Evolutionary conservation across 2,329 filamentous ascomycete species (phyloP).

Genomic region (Cylindrodendrum hubeiense): DNA sequence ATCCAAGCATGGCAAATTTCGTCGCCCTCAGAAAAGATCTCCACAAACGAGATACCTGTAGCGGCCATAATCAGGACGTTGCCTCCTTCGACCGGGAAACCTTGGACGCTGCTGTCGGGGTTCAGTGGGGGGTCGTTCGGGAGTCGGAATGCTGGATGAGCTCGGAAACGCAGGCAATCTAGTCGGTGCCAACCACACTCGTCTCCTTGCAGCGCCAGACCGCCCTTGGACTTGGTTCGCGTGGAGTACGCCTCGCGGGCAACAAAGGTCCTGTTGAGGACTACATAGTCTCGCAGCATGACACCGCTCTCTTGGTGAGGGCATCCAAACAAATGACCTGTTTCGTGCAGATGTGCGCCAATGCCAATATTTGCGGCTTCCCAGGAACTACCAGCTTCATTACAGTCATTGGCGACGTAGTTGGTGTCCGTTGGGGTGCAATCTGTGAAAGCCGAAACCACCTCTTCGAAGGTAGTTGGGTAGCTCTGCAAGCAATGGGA

Average conservation of each 20-base stretch:
- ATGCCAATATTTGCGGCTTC: constrained; percentile 96
- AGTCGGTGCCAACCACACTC: constrained; percentile 94
- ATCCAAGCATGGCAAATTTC: constrained; percentile 84
- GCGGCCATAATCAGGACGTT: constrained; percentile 82
- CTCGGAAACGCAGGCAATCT: constrained; percentile 88
- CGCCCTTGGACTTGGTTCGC: constrained; percentile 85
- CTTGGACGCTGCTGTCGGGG: constrained; percentile 83
- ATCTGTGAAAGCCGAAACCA: constrained; percentile 89
- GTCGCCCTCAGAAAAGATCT: constrained; percentile 85
- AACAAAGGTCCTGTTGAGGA: constrained; percentile 85
- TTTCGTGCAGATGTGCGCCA: constrained; percentile 91
- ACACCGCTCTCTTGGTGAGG: constrained; percentile 91
- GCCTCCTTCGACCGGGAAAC: constrained; percentile 85
- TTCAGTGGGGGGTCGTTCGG: constrained; percentile 77
- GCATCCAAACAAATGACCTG: constrained; percentile 90
- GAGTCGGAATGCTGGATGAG: constrained; percentile 89
- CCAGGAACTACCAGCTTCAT: constrained; percentile 91
- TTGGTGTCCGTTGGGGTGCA: constrained; percentile 89
- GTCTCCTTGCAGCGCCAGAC: constrained; percentile 78
- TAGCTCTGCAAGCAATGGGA: constrained; percentile 94
- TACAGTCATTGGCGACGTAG: constrained; percentile 85
- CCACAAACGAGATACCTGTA: constrained; percentile 86
- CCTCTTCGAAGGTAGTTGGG: constrained; percentile 88
- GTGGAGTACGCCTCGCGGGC: constrained; percentile 88
- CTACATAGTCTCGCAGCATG: constrained; percentile 91